These are phyloP conservation scores for Phyllosticta paracitricarpa DNA, from an alignment of 2,329 filamentous ascomycete species.

Conservation along the genomic window DNA sequence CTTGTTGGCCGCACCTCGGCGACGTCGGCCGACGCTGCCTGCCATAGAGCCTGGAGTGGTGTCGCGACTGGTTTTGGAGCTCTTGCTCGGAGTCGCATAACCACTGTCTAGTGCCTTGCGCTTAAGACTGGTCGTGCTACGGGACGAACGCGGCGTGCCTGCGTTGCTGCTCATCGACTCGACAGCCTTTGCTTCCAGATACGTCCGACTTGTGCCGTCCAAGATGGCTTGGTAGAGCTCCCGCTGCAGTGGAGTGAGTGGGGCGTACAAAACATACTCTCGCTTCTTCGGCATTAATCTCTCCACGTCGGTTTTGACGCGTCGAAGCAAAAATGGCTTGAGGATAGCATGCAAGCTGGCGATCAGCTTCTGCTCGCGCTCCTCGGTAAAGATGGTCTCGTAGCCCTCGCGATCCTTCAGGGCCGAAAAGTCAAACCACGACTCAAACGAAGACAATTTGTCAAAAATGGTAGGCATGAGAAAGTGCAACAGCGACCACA, in stretches of 20 bases:
- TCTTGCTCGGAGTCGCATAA: constrained; percentile 52
- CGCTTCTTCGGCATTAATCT: constrained; percentile 87
- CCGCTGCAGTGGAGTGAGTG: constrained; percentile 80
- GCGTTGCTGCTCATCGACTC: constrained; percentile 46
- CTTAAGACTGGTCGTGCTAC: constrained; percentile 42
- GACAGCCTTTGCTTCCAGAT: constrained; percentile 66
- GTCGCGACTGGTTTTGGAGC: constrained; percentile 60
- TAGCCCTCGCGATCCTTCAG: constrained; percentile 74
- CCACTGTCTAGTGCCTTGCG: constrained; percentile 39
- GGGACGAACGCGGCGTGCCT: constrained; percentile 37
- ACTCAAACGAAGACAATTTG: constrained; percentile 84
- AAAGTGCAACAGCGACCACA: constrained; percentile 94
- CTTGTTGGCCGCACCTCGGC: constrained; percentile 21
- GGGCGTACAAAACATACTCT: constrained; percentile 91
- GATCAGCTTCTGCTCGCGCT: constrained; percentile 66
- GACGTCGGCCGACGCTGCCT: constrained; percentile 43
- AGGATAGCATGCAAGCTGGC: constrained; percentile 87
- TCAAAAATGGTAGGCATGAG: constrained; percentile 87
- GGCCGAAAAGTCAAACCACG: constrained; percentile 95
- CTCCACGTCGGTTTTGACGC: constrained; percentile 90
- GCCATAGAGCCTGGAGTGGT: constrained; percentile 59
- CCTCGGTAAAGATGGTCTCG: constrained; percentile 68
- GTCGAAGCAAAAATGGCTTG: constrained; percentile 78
- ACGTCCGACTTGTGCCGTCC: constrained; percentile 40
- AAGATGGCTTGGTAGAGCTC: constrained; percentile 77